Base-by-base conservation (phyloP, 805 yeast genomes). In the Suhomyces canberraensis region DNA sequence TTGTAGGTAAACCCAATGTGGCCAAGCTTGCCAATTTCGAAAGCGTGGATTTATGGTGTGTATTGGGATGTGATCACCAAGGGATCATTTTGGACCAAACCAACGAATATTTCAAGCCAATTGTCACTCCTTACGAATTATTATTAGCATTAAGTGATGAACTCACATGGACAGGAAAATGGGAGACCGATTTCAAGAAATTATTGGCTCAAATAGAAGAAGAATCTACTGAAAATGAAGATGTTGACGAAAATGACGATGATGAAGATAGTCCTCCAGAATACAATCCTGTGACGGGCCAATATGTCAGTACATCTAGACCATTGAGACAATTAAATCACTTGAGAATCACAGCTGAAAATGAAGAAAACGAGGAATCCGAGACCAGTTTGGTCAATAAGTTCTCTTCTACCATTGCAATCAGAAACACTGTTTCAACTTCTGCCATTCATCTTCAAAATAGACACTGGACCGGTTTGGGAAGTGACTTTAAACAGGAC, bases 21-120 rank as follows among this genome's bases (percentile, higher is more conserved):
- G 96, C 98, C 17, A 93, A 93, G 53, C 68, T 93, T 35, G 98
- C 98, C 8, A 93, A 93, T 58, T 93, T 93, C 56, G 98, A 91
- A 44, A 81, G 79, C n/a, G 76, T 93, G 11, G 98, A 93, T 48
- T 74, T 86, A 16, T 93, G 98, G 98, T 90, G 95, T 52, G 76
- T 93, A 9, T 61, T 93, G 11, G 98, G 98, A 0, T 93, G 98
- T 58, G 89, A 95, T 8, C 88, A 89, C 49, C 90, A 95, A 36
- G 98, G 98, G 4, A 82, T 91, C 16, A 79, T 91, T 25, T 59
- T 93, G 11, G 96, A 91, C 57, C 78, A 81, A 39, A 66, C 65
- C 32, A 85, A 81, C 44, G 95, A 87, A 42, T 91, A 83, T 54
- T 87, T 78, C 65, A 88, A 82, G 58, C 98, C 98, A 1, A 84